A percentile compares a stretch with the other conserved stretches of the same genome.
These are phyloP conservation scores for Halophytophthora batemanensis DNA, from an alignment of 352 stramenopile species.

Conservation along the genomic window DNA sequence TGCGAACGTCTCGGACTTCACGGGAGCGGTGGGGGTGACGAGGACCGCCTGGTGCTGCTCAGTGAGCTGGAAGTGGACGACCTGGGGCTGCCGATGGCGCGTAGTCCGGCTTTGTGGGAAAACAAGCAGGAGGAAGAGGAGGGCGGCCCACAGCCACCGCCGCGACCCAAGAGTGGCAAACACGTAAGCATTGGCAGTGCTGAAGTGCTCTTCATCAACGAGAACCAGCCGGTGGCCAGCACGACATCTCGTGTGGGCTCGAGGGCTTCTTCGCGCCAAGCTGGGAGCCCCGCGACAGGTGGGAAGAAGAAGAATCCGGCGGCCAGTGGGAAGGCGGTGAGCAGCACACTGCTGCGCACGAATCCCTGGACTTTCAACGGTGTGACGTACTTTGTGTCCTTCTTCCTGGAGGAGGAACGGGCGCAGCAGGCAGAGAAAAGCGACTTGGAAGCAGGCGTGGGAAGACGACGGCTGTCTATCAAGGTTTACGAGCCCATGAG, in stretches of 20 bases:
- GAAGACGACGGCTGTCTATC: conserved; percentile 39
- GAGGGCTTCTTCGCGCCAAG: conserved; percentile 10
- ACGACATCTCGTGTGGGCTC: conserved; percentile 14
- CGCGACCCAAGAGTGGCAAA: conserved; percentile 35
- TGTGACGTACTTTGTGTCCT: conserved; percentile 80
- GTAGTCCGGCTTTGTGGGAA: conserved; percentile 2
- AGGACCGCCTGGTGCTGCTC: conserved; percentile 49
- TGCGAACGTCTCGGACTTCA: conserved; percentile 19
- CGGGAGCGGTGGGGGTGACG: conserved; percentile 22
- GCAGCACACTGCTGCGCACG: conserved; percentile 44
- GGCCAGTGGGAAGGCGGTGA: conserved; percentile 14
- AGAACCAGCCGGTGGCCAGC: conserved; percentile 50
- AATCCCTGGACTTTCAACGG: conserved; percentile 65
- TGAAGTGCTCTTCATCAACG: conserved; percentile 71
- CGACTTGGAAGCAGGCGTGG: not conserved
- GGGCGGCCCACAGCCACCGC: conserved; percentile 11
- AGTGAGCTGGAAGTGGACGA: conserved; percentile 59
- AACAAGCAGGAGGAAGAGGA: conserved; percentile 7
- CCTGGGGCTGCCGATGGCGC: conserved; percentile 13
- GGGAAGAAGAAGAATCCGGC: conserved; percentile 13
- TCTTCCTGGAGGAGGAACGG: conserved; percentile 49
- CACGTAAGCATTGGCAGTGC: conserved; percentile 63
- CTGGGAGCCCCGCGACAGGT: conserved; percentile 9
- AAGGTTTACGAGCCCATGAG: conserved; percentile 81
- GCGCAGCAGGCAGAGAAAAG: conserved; percentile 11